These are phyloP conservation scores for Astrephomene gubernaculifera DNA, from an alignment of 139 green algal species.

Conservation along the genomic window DNA sequence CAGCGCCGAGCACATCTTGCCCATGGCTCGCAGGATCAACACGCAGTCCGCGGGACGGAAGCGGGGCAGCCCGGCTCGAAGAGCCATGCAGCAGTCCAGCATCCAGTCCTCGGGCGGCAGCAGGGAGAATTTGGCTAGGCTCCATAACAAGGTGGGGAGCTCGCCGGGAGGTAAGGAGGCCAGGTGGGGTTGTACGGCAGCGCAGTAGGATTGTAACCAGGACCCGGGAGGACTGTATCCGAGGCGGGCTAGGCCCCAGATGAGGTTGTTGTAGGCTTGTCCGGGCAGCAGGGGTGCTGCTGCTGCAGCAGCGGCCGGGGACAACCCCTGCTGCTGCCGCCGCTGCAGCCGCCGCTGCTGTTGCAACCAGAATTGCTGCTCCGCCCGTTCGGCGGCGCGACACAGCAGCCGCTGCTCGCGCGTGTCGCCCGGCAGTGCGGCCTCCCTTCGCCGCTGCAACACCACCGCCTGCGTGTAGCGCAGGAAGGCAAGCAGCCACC, in stretches of 20 bases:
- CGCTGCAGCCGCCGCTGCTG: neutral
- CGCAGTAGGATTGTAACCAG: neutral
- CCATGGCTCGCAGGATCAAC: neutral
- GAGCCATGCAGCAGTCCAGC: neutral
- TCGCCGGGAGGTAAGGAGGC: neutral
- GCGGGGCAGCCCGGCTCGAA: neutral
- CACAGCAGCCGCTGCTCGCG: neutral
- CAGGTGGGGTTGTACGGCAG: conserved; percentile 2
- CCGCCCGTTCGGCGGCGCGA: no score
- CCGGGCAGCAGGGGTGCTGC: neutral
- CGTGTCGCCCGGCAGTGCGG: neutral
- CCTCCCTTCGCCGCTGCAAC: neutral
- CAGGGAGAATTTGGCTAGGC: neutral
- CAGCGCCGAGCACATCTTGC: neutral
- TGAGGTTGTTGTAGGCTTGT: conserved; percentile 14
- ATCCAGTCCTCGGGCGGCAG: conserved; percentile 23
- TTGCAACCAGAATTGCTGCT: neutral
- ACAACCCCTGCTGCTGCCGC: conserved; percentile 12
- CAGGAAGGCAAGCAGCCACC: conserved; percentile 31
- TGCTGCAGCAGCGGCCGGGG: conserved; percentile 10
- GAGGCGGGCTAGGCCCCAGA: conserved; percentile 9
- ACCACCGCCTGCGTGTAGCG: neutral
- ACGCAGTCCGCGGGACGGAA: conserved; percentile 1
- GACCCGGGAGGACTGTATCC: neutral
- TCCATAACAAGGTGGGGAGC: conserved; percentile 1